Percentiles rank a stretch among this genome's conserved stretches.
Evolutionary conservation across 208 protist genomes (phyloP).

Genomic region (Entamoeba invadens): DNA sequence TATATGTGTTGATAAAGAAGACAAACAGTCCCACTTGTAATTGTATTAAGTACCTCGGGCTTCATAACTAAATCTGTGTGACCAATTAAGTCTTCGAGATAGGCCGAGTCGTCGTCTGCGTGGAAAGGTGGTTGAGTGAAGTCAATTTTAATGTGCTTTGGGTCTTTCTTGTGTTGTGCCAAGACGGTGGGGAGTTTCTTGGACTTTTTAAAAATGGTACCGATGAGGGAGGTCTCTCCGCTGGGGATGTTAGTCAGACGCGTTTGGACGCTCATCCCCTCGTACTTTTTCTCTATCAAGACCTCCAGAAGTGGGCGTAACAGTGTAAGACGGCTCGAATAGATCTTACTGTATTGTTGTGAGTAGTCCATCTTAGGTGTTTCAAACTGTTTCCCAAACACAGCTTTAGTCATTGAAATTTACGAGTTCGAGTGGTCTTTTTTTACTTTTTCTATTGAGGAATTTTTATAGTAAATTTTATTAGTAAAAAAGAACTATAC

Average conservation of each 20-base stretch:
- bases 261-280: background rate
- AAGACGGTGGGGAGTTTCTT: background rate
- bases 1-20: no score
- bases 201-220: background rate
- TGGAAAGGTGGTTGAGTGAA: background rate
- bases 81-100: background rate
- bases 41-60: background rate
- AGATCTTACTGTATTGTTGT: background rate
- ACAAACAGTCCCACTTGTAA: background rate
- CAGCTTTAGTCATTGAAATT: no score
- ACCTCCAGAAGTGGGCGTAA: background rate
- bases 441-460: no score
- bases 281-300: background rate
- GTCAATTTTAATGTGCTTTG: background rate
- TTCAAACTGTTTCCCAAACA: no score
- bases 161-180: background rate
- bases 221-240: background rate
- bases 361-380: background rate
- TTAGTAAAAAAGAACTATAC: no score
- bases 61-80: background rate
- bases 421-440: no score
- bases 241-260: background rate
- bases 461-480: no score
- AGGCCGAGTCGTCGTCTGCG: background rate
- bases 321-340: background rate